phyloP scores from a whole-genome alignment of 2,329 filamentous ascomycete genomes.

The Chalaropsis ovoidea region DNA sequence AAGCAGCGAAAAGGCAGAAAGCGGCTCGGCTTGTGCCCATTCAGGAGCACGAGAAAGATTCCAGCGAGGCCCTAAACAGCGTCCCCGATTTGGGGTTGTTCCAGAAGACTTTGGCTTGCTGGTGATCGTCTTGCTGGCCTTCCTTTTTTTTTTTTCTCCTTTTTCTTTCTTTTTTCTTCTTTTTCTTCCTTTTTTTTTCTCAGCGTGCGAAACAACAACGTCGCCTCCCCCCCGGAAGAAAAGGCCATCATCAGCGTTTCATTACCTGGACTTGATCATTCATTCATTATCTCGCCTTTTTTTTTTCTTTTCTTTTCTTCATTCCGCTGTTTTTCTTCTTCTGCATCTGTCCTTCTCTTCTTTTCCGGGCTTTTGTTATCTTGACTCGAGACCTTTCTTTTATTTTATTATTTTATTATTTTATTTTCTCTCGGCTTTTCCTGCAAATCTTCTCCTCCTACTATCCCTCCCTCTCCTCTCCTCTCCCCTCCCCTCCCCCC shows the following conservation, averaged over 20 bases:
- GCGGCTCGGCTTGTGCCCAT: not conserved
- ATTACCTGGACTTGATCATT: slow-evolving; percentile 10
- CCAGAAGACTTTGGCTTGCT: not conserved
- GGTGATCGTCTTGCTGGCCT: not conserved
- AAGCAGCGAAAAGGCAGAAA: not conserved
- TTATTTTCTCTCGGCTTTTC: slow-evolving; percentile 1
- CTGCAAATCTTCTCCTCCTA: not conserved
- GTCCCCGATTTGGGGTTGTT: slow-evolving; percentile 12
- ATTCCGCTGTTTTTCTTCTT: not conserved
- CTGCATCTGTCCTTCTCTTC: not conserved
- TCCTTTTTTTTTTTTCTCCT: slow-evolving; percentile 2
- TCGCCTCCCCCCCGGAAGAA: not conserved
- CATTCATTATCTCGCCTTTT: slow-evolving; percentile 4
- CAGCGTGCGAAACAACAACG: not conserved
- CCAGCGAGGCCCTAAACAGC: not conserved
- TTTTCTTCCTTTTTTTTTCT: not conserved
- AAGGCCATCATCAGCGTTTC: slow-evolving; percentile 17
- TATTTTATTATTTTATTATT: slow-evolving; percentile 3
- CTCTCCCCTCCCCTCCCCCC: not conserved
- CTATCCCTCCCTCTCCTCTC: not conserved
- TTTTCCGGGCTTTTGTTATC: not conserved
- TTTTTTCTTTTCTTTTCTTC: not conserved
- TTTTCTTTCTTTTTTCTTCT: not conserved
- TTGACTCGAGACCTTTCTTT: not conserved
- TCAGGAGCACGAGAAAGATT: not conserved